phyloP scores from a whole-genome alignment of 2,329 filamentous ascomycete species.

The Talaromyces islandicus region DNA sequence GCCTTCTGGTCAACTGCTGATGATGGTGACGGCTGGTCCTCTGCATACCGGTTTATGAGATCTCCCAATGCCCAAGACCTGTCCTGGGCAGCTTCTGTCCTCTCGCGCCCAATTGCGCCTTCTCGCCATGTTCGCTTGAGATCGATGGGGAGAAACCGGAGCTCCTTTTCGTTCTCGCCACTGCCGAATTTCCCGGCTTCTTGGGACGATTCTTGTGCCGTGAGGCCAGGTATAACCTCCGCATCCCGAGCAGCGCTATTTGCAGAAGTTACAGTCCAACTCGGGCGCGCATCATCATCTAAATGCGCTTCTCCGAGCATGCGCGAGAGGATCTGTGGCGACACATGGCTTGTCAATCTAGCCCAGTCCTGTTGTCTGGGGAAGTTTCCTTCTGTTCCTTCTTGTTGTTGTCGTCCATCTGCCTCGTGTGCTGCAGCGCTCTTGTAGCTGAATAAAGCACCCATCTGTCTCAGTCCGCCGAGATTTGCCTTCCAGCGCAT shows the following conservation, averaged over 20 bases:
- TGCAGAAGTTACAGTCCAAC: constrained; percentile 54
- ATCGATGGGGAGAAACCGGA: constrained; percentile 54
- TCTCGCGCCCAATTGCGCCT: constrained; percentile 55
- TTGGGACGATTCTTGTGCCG: constrained; percentile 11
- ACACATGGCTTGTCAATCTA: constrained; percentile 47
- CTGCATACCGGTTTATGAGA: constrained; percentile 36
- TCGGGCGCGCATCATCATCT: constrained; percentile 34
- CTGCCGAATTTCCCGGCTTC: constrained; percentile 13
- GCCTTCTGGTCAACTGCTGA: constrained; percentile 24
- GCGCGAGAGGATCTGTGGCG: constrained; percentile 43
- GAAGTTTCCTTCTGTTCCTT: constrained; percentile 32
- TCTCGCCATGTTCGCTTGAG: constrained; percentile 58
- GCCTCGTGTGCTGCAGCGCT: constrained; percentile 17
- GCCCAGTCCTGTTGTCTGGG: constrained; percentile 41
- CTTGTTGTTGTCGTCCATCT: constrained; percentile 15
- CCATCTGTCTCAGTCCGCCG: constrained; percentile 50
- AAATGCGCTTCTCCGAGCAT: constrained; percentile 38
- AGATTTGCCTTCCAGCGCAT: constrained; percentile 52
- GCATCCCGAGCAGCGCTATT: constrained; percentile 52
- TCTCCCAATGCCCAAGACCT: constrained; percentile 56
- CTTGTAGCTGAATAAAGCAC: constrained; percentile 37
- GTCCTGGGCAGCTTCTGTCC: constrained; percentile 58
- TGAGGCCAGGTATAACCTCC: constrained; percentile 56
- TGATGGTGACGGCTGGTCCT: background rate
- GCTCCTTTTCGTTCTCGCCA: constrained; percentile 37